phyloP scores from a whole-genome alignment of 2,329 filamentous ascomycete species.

The Onygenales sp. region DNA sequence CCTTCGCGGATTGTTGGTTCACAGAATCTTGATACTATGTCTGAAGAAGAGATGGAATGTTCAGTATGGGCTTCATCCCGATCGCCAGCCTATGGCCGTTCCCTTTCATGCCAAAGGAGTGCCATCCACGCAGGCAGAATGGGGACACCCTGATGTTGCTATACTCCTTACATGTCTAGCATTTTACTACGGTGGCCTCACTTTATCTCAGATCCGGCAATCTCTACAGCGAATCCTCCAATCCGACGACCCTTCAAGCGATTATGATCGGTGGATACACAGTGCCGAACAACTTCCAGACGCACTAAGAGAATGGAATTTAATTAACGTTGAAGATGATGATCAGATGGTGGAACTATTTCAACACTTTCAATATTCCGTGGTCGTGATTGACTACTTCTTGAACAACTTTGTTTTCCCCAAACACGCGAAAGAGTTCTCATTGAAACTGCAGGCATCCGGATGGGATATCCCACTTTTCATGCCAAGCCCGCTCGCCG shows the following conservation, averaged over 20 bases:
- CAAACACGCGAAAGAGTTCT: slow-evolving; percentile 53
- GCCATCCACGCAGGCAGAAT: slow-evolving; percentile 48
- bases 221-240: slow-evolving; percentile 9
- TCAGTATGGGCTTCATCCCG: slow-evolving; percentile 49
- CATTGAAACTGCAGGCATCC: slow-evolving; percentile 52
- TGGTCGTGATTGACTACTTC: slow-evolving; percentile 54
- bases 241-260: slow-evolving; percentile 42
- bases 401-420: slow-evolving; percentile 51
- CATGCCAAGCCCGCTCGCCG: too few species aligned
- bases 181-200: slow-evolving; percentile 50
- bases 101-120: slow-evolving; percentile 53
- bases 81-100: slow-evolving; percentile 42
- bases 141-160: slow-evolving; percentile 52
- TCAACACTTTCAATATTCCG: slow-evolving; percentile 42
- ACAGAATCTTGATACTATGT: slow-evolving; percentile 45
- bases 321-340: slow-evolving; percentile 52
- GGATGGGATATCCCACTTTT: slow-evolving; percentile 52
- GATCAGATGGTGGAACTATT: slow-evolving; percentile 45
- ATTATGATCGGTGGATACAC: slow-evolving; percentile 34
- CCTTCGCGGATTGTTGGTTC: slow-evolving; percentile 42
- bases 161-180: slow-evolving; percentile 47
- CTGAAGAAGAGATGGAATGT: slow-evolving; percentile 57
- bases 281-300: slow-evolving; percentile 24
- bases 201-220: too few species aligned
- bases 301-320: slow-evolving; percentile 33